These are phyloP conservation scores for Paradendryphiella salina DNA, from an alignment of 2,329 filamentous ascomycete genomes.

Conservation along the genomic window DNA sequence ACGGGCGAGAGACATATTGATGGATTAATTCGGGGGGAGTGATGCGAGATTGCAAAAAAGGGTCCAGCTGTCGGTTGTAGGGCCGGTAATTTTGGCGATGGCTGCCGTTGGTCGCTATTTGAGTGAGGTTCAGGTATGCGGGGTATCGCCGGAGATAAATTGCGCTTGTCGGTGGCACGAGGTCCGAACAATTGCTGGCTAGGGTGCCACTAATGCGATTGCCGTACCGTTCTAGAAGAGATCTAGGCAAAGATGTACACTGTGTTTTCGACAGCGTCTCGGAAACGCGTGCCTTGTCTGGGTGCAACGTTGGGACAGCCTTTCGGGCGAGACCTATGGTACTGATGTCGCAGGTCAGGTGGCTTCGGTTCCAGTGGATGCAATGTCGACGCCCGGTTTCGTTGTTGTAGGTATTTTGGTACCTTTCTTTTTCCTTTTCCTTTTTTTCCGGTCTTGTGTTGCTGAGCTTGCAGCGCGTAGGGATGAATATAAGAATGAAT, in stretches of 20 bases:
- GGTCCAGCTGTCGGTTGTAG: slow-evolving; percentile 31
- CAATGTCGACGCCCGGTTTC: slow-evolving; percentile 2
- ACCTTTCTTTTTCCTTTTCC: not conserved
- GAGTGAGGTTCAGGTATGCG: slow-evolving; percentile 35
- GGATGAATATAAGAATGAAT: slow-evolving; percentile 21
- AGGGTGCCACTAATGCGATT: slow-evolving; percentile 23
- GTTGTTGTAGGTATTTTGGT: slow-evolving; percentile 20
- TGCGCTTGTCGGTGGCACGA: slow-evolving; percentile 30
- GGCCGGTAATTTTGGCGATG: slow-evolving; percentile 37
- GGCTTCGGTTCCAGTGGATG: slow-evolving; percentile 17
- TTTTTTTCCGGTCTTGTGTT: slow-evolving; percentile 12
- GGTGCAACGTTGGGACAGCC: slow-evolving; percentile 32
- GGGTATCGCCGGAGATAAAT: slow-evolving; percentile 45
- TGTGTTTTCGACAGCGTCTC: slow-evolving; percentile 25
- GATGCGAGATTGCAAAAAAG: slow-evolving; percentile 33
- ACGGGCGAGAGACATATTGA: slow-evolving; percentile 64
- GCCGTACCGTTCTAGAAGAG: slow-evolving; percentile 27
- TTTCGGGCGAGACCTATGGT: slow-evolving; percentile 35
- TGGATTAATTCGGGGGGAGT: slow-evolving; percentile 36
- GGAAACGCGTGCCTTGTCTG: slow-evolving; percentile 31
- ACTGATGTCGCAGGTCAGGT: slow-evolving; percentile 24
- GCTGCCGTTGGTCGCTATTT: slow-evolving; percentile 34
- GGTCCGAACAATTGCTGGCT: slow-evolving; percentile 23
- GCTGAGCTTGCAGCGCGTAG: slow-evolving; percentile 39
- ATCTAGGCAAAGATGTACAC: slow-evolving; percentile 15